A percentile compares a stretch with the other conserved stretches of the same genome.
Conservation (phyloP, 2,329 filamentous ascomycete species). For the Fonsecaea erecta region DNA sequence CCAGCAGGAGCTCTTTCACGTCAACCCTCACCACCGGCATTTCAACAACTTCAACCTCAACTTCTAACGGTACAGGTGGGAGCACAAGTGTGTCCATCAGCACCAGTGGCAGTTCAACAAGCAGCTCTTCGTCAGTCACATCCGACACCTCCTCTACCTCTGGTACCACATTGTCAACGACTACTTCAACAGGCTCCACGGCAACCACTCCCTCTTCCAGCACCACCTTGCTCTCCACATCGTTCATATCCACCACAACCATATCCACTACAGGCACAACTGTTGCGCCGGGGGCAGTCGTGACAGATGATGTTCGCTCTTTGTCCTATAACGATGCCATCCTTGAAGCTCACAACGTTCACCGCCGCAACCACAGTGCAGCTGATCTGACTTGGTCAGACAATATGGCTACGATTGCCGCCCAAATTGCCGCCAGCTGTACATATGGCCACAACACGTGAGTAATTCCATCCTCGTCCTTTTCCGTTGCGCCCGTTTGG, state of each 20-base stretch:
- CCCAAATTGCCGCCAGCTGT: constrained; percentile 67
- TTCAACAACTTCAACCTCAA: background rate
- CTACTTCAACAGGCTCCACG: constrained; percentile 14
- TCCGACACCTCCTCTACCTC: constrained; percentile 2
- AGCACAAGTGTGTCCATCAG: background rate
- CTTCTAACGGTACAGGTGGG: background rate
- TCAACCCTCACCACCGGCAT: background rate
- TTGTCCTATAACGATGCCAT: constrained; percentile 39
- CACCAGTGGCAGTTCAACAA: background rate
- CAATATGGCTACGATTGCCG: constrained; percentile 66
- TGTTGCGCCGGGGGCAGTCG: constrained; percentile 43
- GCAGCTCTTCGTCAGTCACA: background rate
- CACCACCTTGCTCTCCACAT: constrained; percentile 7
- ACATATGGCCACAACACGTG: constrained; percentile 77
- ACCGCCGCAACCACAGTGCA: constrained; percentile 81
- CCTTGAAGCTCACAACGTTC: constrained; percentile 79
- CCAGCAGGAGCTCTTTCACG: background rate
- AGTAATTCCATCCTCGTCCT: constrained; percentile 41
- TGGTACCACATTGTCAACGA: constrained; percentile 31
- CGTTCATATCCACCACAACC: background rate
- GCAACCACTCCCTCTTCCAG: constrained; percentile 5
- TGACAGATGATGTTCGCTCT: constrained; percentile 43
- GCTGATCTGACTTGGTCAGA: constrained; percentile 67
- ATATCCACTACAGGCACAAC: constrained; percentile 25
- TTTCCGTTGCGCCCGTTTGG: background rate